These are phyloP conservation scores for Chalaropsis thielavioides DNA, from an alignment of 2,329 filamentous ascomycete species.

Conservation along the genomic window DNA sequence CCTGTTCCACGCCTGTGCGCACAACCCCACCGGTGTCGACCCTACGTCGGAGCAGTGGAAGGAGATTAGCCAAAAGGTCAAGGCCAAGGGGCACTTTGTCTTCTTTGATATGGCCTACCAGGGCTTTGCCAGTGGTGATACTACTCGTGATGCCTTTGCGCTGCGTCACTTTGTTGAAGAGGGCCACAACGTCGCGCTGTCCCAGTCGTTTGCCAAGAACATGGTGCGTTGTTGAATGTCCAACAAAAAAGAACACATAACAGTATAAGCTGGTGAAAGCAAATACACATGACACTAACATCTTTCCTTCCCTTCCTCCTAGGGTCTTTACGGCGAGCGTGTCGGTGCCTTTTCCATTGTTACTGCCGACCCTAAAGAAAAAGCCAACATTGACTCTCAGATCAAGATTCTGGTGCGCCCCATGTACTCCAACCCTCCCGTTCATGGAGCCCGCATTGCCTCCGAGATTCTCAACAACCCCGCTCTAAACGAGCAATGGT, in stretches of 20 bases:
- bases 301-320: not conserved
- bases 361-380: slow-evolving; percentile 71
- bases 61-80: slow-evolving; percentile 75
- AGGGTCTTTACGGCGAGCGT: slow-evolving; percentile 97
- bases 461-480: slow-evolving; percentile 80
- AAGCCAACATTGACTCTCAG: slow-evolving; percentile 91
- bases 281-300: not conserved
- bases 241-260: not conserved
- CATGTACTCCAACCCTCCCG: slow-evolving; percentile 93
- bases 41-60: slow-evolving; percentile 85
- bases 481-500: slow-evolving; percentile 81
- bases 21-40: slow-evolving; percentile 96
- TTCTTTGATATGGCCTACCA: slow-evolving; percentile 99
- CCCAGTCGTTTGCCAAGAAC: slow-evolving; percentile 98
- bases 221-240: slow-evolving; percentile 46
- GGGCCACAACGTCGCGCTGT: slow-evolving; percentile 75
- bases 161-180: slow-evolving; percentile 85
- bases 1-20: slow-evolving; percentile 89
- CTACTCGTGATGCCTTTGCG: slow-evolving; percentile 83
- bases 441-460: slow-evolving; percentile 91
- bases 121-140: slow-evolving; percentile 87
- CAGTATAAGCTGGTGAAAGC: not conserved
- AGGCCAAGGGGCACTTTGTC: slow-evolving; percentile 73
- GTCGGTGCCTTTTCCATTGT: slow-evolving; percentile 93
- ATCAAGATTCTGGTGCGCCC: slow-evolving; percentile 96